Evolutionary conservation across 2,329 filamentous ascomycete genomes (phyloP).

Genomic region (Claviceps maximensis): DNA sequence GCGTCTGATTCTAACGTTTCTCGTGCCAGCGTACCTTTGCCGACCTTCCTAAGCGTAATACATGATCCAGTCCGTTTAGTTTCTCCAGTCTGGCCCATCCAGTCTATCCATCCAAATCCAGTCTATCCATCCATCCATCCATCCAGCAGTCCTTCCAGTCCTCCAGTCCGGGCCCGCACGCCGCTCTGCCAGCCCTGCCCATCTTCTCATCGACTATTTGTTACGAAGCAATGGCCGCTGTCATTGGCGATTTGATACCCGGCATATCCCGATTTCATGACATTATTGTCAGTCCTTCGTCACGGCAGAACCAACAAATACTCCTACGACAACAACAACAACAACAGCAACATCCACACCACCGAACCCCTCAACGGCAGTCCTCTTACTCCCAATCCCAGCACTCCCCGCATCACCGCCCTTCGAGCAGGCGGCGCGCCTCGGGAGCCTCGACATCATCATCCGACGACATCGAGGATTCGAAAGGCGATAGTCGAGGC

Average conservation of each 20-base stretch:
- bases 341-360: neutral
- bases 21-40: slow-evolving; percentile 2
- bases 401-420: slow-evolving; percentile 14
- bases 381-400: slow-evolving; percentile 10
- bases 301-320: slow-evolving; percentile 25
- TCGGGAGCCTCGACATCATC: slow-evolving; percentile 9
- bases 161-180: neutral
- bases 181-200: neutral
- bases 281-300: slow-evolving; percentile 45
- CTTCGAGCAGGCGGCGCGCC: slow-evolving; percentile 15
- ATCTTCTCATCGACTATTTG: slow-evolving; percentile 1
- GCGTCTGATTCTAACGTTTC: neutral
- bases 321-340: neutral
- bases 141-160: neutral
- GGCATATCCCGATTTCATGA: slow-evolving; percentile 58
- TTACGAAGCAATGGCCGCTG: slow-evolving; percentile 44
- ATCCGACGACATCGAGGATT: slow-evolving; percentile 9
- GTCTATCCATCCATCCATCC: neutral
- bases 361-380: slow-evolving; percentile 8
- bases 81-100: neutral
- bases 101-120: neutral
- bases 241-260: slow-evolving; percentile 60
- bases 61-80: neutral
- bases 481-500: neutral
- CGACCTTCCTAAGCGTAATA: neutral